Evolutionary conservation across 208 protist genomes (phyloP).

Genomic region (Leishmania martiniquensis): DNA sequence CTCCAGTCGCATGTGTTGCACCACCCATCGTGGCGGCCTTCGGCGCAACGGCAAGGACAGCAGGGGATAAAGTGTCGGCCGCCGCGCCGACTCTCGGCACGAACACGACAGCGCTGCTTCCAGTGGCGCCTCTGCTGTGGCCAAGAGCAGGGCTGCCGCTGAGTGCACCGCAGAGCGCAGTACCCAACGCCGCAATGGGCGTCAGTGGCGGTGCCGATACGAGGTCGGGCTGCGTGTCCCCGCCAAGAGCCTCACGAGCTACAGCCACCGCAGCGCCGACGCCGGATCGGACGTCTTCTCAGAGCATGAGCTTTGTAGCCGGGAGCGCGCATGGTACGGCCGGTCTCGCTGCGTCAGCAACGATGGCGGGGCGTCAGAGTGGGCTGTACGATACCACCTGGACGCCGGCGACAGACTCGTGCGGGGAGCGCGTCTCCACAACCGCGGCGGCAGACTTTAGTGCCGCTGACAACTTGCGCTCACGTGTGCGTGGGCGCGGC

Average conservation of each 20-base stretch:
- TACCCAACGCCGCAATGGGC: not conserved
- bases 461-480: not conserved
- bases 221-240: not conserved
- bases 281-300: not conserved
- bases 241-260: not conserved
- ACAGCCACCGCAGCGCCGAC: not conserved
- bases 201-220: not conserved
- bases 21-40: not conserved
- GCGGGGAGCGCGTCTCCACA: not conserved
- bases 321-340: not conserved
- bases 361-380: not conserved
- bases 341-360: not conserved
- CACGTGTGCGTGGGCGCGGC: not conserved
- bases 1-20: constrained; percentile 5
- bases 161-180: not conserved
- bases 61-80: not conserved
- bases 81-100: not conserved
- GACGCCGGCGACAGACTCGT: not conserved
- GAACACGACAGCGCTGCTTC: not conserved
- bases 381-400: not conserved
- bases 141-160: not conserved
- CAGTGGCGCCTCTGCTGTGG: not conserved
- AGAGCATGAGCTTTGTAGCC: not conserved
- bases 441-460: not conserved
- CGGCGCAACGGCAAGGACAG: not conserved